Evolutionary conservation across 352 stramenopile species (phyloP).

Genomic region (Saprolegnia parasitica): DNA sequence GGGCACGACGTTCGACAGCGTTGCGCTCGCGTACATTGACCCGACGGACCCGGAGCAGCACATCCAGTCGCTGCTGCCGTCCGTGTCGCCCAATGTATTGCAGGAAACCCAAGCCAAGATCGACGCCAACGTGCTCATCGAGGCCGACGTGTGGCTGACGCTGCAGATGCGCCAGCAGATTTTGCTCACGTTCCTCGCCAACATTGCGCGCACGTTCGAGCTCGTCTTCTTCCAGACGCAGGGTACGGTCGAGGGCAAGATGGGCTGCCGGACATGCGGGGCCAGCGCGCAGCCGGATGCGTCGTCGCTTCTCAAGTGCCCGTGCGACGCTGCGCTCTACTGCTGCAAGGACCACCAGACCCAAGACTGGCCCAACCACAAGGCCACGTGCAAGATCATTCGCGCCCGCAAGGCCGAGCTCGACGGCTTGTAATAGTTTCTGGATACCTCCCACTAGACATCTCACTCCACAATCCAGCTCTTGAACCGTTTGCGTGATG

Average conservation of each 20-base stretch:
- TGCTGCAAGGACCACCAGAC: slow-evolving; percentile 80
- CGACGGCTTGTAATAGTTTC: not conserved
- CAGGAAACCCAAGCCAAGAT: slow-evolving; percentile 65
- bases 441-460: not conserved
- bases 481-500: not conserved
- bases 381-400: slow-evolving; percentile 67
- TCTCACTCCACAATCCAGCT: not conserved
- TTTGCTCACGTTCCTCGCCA: slow-evolving; percentile 72
- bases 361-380: slow-evolving; percentile 79
- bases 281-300: slow-evolving; percentile 36
- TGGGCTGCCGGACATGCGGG: slow-evolving; percentile 71
- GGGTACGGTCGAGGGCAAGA: slow-evolving; percentile 55
- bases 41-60: slow-evolving; percentile 63
- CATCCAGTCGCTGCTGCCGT: slow-evolving; percentile 71
- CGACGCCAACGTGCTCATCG: slow-evolving; percentile 63
- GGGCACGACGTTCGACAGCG: slow-evolving; percentile 67
- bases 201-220: slow-evolving; percentile 79
- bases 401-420: slow-evolving; percentile 38
- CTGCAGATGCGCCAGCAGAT: slow-evolving; percentile 83
- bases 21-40: slow-evolving; percentile 76
- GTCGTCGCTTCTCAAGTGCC: slow-evolving; percentile 52
- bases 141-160: slow-evolving; percentile 79
- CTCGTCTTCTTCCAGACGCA: slow-evolving; percentile 66
- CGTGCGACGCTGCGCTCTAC: slow-evolving; percentile 74
- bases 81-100: slow-evolving; percentile 47